Percentiles rank a stretch among this genome's conserved stretches.
phyloP scores from a whole-genome alignment of 2,329 filamentous ascomycete species.

The Alternaria alternata region DNA sequence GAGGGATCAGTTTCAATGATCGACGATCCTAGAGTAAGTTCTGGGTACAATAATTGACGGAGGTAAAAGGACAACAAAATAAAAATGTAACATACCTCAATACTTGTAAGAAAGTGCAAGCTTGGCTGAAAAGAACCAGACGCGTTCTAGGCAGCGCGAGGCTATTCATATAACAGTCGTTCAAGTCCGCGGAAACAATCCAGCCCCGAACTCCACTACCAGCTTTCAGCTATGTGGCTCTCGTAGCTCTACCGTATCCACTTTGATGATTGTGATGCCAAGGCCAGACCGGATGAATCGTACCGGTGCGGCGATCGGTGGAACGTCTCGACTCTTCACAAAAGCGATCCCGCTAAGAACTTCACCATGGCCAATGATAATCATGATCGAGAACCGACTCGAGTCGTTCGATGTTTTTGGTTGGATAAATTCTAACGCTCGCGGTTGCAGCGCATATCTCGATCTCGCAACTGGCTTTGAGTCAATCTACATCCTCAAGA shows the following conservation, averaged over 20 bases:
- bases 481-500: slow-evolving; percentile 4
- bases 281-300: slow-evolving; percentile 22
- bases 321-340: slow-evolving; percentile 14
- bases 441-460: slow-evolving; percentile 18
- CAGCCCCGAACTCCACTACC: slow-evolving; percentile 17
- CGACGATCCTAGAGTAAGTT: background rate
- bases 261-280: slow-evolving; percentile 28
- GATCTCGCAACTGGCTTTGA: slow-evolving; percentile 6
- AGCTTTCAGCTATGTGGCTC: slow-evolving; percentile 17
- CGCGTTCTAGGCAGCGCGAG: slow-evolving; percentile 4
- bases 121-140: background rate
- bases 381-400: background rate
- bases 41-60: background rate
- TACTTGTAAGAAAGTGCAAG: background rate
- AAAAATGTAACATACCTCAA: slow-evolving; percentile 6
- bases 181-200: slow-evolving; percentile 11
- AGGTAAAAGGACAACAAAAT: background rate
- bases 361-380: background rate
- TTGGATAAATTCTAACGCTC: background rate
- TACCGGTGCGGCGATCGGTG: slow-evolving; percentile 29
- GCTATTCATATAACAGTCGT: slow-evolving; percentile 13
- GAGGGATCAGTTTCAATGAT: slow-evolving; percentile 9
- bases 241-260: slow-evolving; percentile 19
- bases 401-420: background rate
- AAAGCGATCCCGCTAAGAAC: slow-evolving; percentile 9